Evolutionary conservation across 495 filamentous ascomycete genomes (phyloP), one percentile per base, ranked within the genome.

Genomic region (Achaetomiella virescens): DNA sequence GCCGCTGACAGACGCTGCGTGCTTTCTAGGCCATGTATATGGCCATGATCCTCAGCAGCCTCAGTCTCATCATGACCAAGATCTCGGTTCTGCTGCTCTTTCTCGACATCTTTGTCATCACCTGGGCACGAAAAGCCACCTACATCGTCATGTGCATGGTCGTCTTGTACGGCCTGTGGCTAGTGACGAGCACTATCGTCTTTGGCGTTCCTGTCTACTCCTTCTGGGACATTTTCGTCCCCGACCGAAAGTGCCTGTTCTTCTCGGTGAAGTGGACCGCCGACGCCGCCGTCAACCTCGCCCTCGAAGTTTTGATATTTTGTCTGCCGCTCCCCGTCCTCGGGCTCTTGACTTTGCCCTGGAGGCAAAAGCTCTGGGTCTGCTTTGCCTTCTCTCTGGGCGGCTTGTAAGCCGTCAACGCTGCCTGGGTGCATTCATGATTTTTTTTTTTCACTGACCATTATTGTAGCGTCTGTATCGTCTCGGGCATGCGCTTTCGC

Each of bases 311-410:
- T n/a, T 24, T 61, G 18, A 62, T 70, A 12, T 69, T 70, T 41
- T 14, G 54, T 21, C 56, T 72, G 29, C 70, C 68, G 9, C 52
- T 72, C 11, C 66, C 70, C 1, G 53, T 64, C 4, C 33, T 72
- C 20, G 11, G 55, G 9, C 12, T 20, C 1, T 44, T 72, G 45
- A 62, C 55, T 6, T 47, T 67, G 25, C 53, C 57, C 6, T 18
- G 12, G 45, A 54, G 50, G 40, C 52, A 61, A 48, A 67, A 64
- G 44, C 8, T 65, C 10, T 52, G 56, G 17, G 31, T 68, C 9
- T 24, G 52, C 17, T 29, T 62, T 29, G 46, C 55, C 6, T 59
- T 65, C 40, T 41, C 43, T 0, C 27, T 66, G 3, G 63, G 66
- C 15, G 55, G 62, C 9, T 52, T 61, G 66, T 68, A 44, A 45